Conservation (phyloP, 208 protist genomes). For the Acanthamoeba comandoni region DNA sequence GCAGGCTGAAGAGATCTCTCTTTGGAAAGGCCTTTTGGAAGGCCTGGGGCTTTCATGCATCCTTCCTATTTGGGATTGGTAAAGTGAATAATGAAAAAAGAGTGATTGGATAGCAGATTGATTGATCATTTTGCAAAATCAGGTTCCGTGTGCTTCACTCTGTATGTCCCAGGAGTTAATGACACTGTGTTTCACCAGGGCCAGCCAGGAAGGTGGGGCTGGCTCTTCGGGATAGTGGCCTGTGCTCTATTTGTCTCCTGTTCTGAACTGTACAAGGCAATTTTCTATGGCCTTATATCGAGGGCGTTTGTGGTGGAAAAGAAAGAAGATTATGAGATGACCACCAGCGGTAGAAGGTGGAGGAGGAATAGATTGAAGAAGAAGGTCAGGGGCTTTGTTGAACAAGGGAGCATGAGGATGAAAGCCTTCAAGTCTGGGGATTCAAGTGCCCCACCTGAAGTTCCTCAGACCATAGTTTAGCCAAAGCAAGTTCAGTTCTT, state of each 20-base stretch:
- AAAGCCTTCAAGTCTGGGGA: no score
- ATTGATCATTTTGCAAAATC: not conserved
- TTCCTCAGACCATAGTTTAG: no score
- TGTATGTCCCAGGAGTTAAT: constrained; percentile 29
- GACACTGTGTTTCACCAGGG: constrained; percentile 20
- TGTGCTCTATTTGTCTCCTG: not conserved
- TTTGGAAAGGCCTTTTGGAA: constrained; percentile 60
- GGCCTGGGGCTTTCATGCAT: constrained; percentile 52
- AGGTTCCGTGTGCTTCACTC: constrained; percentile 61
- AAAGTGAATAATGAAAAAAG: not conserved
- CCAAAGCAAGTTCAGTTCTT: no score
- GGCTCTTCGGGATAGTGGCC: not conserved
- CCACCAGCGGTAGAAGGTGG: no score
- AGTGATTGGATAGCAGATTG: not conserved
- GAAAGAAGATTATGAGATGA: no score
- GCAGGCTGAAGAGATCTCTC: constrained; percentile 18
- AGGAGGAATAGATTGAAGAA: no score
- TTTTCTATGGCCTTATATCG: constrained; percentile 26
- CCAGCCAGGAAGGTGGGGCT: not conserved
- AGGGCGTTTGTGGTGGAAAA: no score
- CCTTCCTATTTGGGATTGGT: constrained; percentile 67
- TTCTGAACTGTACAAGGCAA: constrained; percentile 50
- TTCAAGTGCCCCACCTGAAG: no score
- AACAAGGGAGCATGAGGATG: no score
- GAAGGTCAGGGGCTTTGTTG: no score